Evolutionary conservation across 768 basidiomycete genomes (phyloP).

Genomic region (Boletus patriciae): DNA sequence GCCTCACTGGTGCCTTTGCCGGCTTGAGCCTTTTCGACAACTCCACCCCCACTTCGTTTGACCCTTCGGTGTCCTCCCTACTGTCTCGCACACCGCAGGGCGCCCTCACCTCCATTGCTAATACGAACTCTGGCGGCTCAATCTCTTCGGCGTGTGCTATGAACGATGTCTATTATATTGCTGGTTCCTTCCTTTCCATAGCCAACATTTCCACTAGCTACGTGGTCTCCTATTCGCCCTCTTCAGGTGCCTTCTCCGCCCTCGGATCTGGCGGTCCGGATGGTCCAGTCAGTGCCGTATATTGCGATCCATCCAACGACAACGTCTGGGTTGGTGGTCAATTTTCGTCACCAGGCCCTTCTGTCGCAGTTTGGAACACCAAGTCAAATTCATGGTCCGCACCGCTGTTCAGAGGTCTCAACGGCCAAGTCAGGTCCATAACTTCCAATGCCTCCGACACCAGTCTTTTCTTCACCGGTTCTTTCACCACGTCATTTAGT

Average conservation of each 20-base stretch:
- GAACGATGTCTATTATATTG: constrained; percentile 70
- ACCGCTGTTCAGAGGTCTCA: constrained; percentile 79
- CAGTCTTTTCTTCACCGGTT: constrained; percentile 85
- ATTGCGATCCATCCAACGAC: constrained; percentile 66
- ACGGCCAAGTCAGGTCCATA: constrained; percentile 72
- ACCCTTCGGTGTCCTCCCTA: constrained; percentile 70
- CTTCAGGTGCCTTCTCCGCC: constrained; percentile 55
- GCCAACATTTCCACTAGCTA: constrained; percentile 60
- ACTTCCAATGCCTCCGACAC: constrained; percentile 65
- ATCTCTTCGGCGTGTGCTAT: constrained; percentile 75
- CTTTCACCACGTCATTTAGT: constrained; percentile 75
- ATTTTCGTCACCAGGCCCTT: constrained; percentile 65
- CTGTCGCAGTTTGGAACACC: constrained; percentile 71
- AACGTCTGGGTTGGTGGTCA: constrained; percentile 79
- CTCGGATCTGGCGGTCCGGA: constrained; percentile 72
- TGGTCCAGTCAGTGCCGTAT: constrained; percentile 69
- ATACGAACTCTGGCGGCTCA: constrained; percentile 76
- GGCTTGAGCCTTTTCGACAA: constrained; percentile 78
- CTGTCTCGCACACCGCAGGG: constrained; percentile 66
- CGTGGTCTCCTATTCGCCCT: constrained; percentile 71
- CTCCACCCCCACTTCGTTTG: constrained; percentile 55
- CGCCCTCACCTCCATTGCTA: constrained; percentile 65
- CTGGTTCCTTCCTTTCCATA: constrained; percentile 80
- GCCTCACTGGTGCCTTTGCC: constrained; percentile 82
- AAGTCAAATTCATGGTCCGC: constrained; percentile 67